Evolutionary conservation across 306 rosid genomes (phyloP).

Genomic region (Sindora glabra): DNA sequence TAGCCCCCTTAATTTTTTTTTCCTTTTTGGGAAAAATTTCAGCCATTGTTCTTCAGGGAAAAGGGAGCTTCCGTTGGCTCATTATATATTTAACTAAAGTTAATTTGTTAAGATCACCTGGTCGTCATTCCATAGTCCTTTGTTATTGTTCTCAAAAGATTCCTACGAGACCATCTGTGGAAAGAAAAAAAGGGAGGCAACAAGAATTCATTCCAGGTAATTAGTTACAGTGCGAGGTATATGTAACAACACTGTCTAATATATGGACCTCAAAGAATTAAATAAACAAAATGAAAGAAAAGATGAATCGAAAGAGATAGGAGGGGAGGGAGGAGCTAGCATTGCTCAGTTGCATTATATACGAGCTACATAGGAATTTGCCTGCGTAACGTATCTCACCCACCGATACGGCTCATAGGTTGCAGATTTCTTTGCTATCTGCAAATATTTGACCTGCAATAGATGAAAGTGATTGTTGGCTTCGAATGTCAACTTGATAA

Average conservation of each 20-base stretch:
- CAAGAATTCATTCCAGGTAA: not conserved
- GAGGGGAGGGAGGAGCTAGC: not conserved
- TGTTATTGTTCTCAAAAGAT: not conserved
- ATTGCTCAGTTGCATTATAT: conserved; percentile 34
- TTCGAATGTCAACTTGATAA: too few relatives aligned
- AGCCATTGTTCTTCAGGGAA: too few relatives aligned
- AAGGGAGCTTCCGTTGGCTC: too few relatives aligned
- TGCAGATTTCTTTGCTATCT: conserved; percentile 70
- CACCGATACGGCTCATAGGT: conserved; percentile 68
- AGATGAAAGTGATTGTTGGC: too few relatives aligned
- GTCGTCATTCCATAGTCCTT: not conserved
- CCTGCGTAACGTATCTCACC: conserved; percentile 80
- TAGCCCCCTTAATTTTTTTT: too few relatives aligned
- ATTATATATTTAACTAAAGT: too few relatives aligned
- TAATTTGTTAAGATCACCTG: too few relatives aligned
- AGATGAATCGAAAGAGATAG: not conserved
- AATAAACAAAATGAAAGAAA: conserved; percentile 15
- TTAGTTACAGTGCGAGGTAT: not conserved
- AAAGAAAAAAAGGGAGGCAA: not conserved
- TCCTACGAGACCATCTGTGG: not conserved
- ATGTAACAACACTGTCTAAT: not conserved
- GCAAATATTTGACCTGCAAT: conserved; percentile 87
- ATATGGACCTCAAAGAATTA: conserved; percentile 25
- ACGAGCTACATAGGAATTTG: conserved; percentile 79
- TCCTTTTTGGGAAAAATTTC: too few relatives aligned